A percentile compares a stretch with the other conserved stretches of the same genome.
These are phyloP conservation scores for Diaporthe vexans DNA, from an alignment of 2,329 filamentous ascomycete species.

Conservation along the genomic window DNA sequence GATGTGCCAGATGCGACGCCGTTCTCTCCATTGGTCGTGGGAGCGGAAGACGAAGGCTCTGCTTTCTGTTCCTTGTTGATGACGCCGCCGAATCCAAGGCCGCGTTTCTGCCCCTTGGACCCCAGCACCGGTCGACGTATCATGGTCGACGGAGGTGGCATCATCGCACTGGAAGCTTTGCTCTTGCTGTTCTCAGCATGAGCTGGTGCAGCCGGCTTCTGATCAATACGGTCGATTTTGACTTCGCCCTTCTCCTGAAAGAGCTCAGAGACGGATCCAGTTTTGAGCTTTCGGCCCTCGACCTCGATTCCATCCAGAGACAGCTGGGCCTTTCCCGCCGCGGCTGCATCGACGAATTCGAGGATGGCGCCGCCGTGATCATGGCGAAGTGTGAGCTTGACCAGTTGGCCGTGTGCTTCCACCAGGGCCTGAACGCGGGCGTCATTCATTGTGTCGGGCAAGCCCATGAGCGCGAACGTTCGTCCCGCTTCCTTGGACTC, in stretches of 20 bases:
- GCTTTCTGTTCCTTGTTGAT: slow-evolving; percentile 44
- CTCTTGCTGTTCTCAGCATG: slow-evolving; percentile 49
- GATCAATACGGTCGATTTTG: slow-evolving; percentile 57
- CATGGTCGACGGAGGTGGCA: slow-evolving; percentile 58
- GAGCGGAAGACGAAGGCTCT: slow-evolving; percentile 22
- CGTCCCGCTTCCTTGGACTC: slow-evolving; percentile 44
- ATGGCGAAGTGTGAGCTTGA: slow-evolving; percentile 84
- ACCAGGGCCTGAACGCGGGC: slow-evolving; percentile 82
- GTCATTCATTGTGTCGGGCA: slow-evolving; percentile 94
- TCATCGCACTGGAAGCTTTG: slow-evolving; percentile 51
- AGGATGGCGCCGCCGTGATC: slow-evolving; percentile 88
- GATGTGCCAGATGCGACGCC: slow-evolving; percentile 42
- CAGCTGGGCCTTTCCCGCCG: slow-evolving; percentile 80
- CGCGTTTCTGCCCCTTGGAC: slow-evolving; percentile 49
- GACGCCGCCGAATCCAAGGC: slow-evolving; percentile 49
- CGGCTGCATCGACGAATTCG: slow-evolving; percentile 79
- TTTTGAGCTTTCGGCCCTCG: slow-evolving; percentile 66
- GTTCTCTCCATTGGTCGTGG: slow-evolving; percentile 38
- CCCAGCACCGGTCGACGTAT: slow-evolving; percentile 55
- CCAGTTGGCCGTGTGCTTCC: slow-evolving; percentile 77
- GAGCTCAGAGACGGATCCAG: slow-evolving; percentile 68
- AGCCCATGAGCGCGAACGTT: slow-evolving; percentile 84
- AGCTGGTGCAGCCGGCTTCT: slow-evolving; percentile 50
- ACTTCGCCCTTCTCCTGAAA: slow-evolving; percentile 64
- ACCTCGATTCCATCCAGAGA: slow-evolving; percentile 70